These are phyloP conservation scores for Fonsecaea pedrosoi DNA, from an alignment of 2,329 filamentous ascomycete species.

Conservation along the genomic window DNA sequence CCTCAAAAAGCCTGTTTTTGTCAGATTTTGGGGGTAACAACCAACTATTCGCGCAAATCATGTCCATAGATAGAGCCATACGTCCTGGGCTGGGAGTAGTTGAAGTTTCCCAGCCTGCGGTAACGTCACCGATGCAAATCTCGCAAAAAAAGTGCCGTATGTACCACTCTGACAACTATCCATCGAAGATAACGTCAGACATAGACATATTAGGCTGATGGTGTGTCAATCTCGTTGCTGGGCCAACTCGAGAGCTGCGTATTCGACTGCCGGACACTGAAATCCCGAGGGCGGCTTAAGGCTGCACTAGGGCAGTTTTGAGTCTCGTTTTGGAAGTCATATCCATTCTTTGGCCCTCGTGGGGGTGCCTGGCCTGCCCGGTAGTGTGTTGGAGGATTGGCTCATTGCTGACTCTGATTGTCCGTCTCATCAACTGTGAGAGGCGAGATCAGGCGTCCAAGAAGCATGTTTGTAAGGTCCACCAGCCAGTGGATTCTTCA, in stretches of 20 bases:
- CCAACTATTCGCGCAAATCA: not conserved
- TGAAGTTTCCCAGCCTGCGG: no score
- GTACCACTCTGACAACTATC: no score
- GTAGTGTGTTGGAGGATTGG: not conserved
- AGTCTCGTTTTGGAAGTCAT: not conserved
- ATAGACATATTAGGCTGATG: not conserved
- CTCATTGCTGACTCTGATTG: not conserved
- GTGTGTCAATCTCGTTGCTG: not conserved
- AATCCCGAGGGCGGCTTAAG: not conserved
- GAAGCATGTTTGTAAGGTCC: not conserved
- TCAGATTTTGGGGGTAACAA: not conserved
- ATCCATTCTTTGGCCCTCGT: not conserved
- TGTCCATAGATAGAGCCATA: not conserved
- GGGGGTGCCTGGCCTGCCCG: not conserved
- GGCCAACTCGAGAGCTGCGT: not conserved
- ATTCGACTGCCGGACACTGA: not conserved
- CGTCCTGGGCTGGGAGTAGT: not conserved
- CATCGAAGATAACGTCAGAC: not conserved
- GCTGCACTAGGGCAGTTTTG: not conserved
- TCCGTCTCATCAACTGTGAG: slow-evolving; percentile 7
- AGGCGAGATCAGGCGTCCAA: slow-evolving; percentile 5
- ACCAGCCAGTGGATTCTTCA: not conserved
- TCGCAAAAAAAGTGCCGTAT: no score
- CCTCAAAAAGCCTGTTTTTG: not conserved
- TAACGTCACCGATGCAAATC: no score